Percentiles rank a stretch among this genome's conserved stretches.
These are phyloP conservation scores for Durio zibethinus DNA, from an alignment of 345 rosid species.

Conservation along the genomic window DNA sequence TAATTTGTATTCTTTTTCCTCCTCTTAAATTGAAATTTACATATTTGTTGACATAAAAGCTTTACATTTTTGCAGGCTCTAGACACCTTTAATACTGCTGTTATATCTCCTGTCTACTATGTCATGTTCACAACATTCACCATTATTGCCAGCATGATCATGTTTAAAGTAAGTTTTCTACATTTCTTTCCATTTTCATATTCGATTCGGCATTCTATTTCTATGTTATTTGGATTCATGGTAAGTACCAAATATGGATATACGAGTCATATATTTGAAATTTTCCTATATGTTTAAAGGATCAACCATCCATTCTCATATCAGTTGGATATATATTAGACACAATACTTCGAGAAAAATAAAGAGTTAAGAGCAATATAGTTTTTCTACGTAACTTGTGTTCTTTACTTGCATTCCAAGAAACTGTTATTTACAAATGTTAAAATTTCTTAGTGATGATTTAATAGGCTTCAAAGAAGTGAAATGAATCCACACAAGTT, in stretches of 20 bases:
- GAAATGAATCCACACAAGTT: background rate
- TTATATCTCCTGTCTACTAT: conserved; percentile 85
- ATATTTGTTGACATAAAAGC: background rate
- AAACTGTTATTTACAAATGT: background rate
- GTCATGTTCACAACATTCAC: conserved; percentile 86
- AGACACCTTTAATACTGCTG: conserved; percentile 87
- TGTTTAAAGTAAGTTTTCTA: conserved; percentile 66
- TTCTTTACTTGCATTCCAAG: background rate
- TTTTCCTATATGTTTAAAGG: too few relatives aligned
- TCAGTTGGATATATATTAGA: too few relatives aligned
- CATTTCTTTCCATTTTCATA: conserved; percentile 4
- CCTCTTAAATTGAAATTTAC: background rate
- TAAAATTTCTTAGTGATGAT: background rate
- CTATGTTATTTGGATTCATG: background rate
- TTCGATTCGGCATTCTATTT: background rate
- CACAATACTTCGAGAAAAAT: background rate
- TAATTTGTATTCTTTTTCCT: background rate
- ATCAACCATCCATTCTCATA: background rate
- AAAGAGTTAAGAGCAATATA: background rate
- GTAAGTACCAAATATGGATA: background rate
- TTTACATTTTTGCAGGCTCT: conserved; percentile 52
- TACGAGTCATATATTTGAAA: too few relatives aligned
- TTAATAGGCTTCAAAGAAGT: background rate
- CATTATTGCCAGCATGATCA: conserved; percentile 85
- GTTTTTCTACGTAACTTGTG: background rate